Evolutionary conservation across 495 filamentous ascomycete species (phyloP), one percentile per base, ranked within the genome.

Genomic region (Talaromyces adpressus): DNA sequence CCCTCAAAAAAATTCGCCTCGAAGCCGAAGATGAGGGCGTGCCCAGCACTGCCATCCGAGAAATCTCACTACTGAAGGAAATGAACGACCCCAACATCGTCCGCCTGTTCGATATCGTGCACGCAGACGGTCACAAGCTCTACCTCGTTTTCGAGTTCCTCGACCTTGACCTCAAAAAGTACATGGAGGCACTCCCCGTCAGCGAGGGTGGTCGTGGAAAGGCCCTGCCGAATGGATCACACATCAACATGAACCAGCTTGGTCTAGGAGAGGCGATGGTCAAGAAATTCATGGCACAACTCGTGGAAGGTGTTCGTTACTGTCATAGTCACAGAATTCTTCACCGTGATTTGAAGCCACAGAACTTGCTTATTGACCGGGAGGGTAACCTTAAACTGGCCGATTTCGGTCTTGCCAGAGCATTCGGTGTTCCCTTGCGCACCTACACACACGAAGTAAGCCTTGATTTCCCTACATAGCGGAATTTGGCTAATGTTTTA

Each of bases 1-100:
- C 94, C 23, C 77, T 98, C 67, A 98, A 98, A 82, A 97, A 98
- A 82, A 98, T 98, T 67, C 92, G 95, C 64, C 89, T 98, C 62
- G 95, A 98, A 69, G 91, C 92, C 64, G 94, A 98, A 78, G 91
- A 96, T 82, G 94, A 98, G 72, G 94, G 94, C 63, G 93, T 97
- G 32, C 95, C 94, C 3, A 92, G 89, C 66, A 98, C 94, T 8
- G 94, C 95, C 63, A 97, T 98, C 69, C 93, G 93, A 65, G 93
- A 98, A 73, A 98, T 98, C 65, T 95, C 91, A 29, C 83, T 98
- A 32, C 84, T 98, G 65, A 98, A 97, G 77, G 93, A 98, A 76
- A 96, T 97, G 89, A 90, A 89, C 70, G 91, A 98, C 72, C 91
- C 91, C 62, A 96, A 96, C 75, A 96, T 98, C 65, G 92, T 97